phyloP scores from a whole-genome alignment of 441 rosid genomes.

The Jatropha multifida region DNA sequence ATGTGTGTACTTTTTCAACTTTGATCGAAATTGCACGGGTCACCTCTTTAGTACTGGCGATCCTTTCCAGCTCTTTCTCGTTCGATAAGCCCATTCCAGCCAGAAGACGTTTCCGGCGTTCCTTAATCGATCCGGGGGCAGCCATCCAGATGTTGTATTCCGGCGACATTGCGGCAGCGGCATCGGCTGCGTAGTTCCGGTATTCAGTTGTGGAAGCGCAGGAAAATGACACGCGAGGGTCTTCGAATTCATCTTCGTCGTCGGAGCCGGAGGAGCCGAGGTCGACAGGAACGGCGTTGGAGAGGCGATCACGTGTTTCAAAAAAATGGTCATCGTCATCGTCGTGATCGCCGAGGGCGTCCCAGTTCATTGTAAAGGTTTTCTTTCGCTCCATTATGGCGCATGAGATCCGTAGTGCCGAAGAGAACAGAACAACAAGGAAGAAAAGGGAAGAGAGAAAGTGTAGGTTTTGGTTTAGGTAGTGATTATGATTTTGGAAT shows the following conservation, averaged over 20 bases:
- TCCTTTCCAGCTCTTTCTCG: constrained; percentile 38
- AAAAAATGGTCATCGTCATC: constrained; percentile 71
- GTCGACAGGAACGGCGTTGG: constrained; percentile 51
- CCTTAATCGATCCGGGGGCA: constrained; percentile 75
- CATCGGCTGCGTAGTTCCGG: constrained; percentile 29
- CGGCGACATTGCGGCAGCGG: constrained; percentile 34
- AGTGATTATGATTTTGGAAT: background rate
- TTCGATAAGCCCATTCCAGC: constrained; percentile 71
- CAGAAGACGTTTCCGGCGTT: constrained; percentile 76
- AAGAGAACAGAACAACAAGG: background rate
- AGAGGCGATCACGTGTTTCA: constrained; percentile 61
- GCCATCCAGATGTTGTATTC: constrained; percentile 87
- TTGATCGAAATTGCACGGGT: constrained; percentile 31
- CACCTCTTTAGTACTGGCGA: constrained; percentile 18
- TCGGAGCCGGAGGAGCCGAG: constrained; percentile 58
- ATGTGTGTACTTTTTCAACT: background rate
- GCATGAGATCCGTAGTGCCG: background rate
- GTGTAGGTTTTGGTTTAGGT: too few species aligned
- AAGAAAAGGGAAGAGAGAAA: constrained; percentile 3
- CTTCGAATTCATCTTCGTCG: constrained; percentile 65
- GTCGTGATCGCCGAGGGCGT: constrained; percentile 47
- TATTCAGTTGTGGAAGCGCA: background rate
- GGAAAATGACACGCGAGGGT: constrained; percentile 56
- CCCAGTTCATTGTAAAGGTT: constrained; percentile 78
- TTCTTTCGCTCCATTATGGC: constrained; percentile 38